Conservation (phyloP, 1,284 basidiomycete genomes). For the Leccinum pseudoinsigne region DNA sequence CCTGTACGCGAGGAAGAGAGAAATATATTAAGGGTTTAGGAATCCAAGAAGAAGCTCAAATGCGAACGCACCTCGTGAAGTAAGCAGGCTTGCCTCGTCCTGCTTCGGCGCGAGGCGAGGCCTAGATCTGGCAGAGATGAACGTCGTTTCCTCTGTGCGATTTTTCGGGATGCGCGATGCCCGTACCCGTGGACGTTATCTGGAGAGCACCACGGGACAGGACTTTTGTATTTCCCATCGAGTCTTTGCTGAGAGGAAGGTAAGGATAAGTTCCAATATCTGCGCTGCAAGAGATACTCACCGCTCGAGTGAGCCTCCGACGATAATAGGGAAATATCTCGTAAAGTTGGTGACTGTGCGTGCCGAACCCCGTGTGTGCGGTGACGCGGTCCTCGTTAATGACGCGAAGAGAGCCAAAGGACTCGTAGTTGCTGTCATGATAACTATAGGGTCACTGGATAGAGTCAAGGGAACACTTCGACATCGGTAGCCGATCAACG, state of each 20-base stretch:
- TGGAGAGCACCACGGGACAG: conserved; percentile 88
- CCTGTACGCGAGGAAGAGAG: conserved; percentile 28
- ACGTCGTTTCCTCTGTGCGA: conserved; percentile 57
- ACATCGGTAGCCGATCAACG: neutral
- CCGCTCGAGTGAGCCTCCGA: conserved; percentile 80
- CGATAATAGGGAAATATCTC: conserved; percentile 90
- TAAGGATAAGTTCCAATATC: conserved; percentile 6
- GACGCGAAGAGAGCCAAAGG: conserved; percentile 66
- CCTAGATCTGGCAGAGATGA: conserved; percentile 92
- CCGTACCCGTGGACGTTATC: conserved; percentile 88
- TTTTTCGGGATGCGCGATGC: conserved; percentile 84
- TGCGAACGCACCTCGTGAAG: conserved; percentile 59
- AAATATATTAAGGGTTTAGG: neutral
- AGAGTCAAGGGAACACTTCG: neutral
- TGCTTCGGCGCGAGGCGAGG: conserved; percentile 54
- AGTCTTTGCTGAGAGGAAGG: conserved; percentile 62
- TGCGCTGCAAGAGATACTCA: conserved; percentile 34
- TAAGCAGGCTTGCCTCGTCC: conserved; percentile 67
- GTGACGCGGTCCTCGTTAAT: conserved; percentile 93
- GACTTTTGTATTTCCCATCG: conserved; percentile 87
- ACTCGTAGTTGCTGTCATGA: conserved; percentile 54
- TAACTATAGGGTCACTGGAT: conserved; percentile 45
- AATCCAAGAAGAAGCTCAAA: neutral
- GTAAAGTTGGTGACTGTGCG: conserved; percentile 82
- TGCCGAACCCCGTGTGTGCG: conserved; percentile 79